These are phyloP conservation scores for Friedmanniomyces simplex DNA, from an alignment of 495 filamentous ascomycete species.

Conservation along the genomic window DNA sequence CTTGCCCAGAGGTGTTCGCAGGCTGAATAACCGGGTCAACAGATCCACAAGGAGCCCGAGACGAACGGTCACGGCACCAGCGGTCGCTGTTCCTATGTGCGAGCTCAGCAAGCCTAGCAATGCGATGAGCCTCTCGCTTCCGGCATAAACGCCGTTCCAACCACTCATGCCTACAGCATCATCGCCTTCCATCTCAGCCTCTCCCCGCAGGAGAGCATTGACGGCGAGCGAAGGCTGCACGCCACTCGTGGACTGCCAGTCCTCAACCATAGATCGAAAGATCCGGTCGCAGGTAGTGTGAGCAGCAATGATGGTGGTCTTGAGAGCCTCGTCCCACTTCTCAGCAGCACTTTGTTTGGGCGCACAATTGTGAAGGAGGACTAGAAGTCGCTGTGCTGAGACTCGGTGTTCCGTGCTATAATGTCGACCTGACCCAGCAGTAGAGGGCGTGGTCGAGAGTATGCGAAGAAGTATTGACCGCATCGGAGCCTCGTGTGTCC, in stretches of 20 bases:
- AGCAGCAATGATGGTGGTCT: slow-evolving; percentile 44
- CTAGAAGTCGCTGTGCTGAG: slow-evolving; percentile 48
- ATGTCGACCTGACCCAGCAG: neutral
- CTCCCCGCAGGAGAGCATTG: slow-evolving; percentile 11
- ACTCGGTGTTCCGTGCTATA: slow-evolving; percentile 25
- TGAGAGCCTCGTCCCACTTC: slow-evolving; percentile 61
- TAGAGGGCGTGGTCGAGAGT: slow-evolving; percentile 45
- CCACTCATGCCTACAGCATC: slow-evolving; percentile 45
- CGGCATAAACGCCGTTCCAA: slow-evolving; percentile 64
- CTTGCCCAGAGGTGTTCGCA: slow-evolving; percentile 34
- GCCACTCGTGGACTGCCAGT: slow-evolving; percentile 57
- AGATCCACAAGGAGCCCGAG: slow-evolving; percentile 57
- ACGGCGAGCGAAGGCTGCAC: slow-evolving; percentile 15
- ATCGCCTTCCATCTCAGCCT: slow-evolving; percentile 33
- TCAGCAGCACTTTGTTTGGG: slow-evolving; percentile 60
- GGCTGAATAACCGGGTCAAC: slow-evolving; percentile 54
- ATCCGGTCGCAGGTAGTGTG: slow-evolving; percentile 63
- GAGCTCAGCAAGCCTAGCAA: slow-evolving; percentile 46
- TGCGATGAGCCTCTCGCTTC: slow-evolving; percentile 54
- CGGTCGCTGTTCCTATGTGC: slow-evolving; percentile 51
- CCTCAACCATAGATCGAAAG: slow-evolving; percentile 65
- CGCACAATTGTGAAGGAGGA: slow-evolving; percentile 62
- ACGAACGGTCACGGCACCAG: slow-evolving; percentile 50
- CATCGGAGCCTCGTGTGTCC: slow-evolving; percentile 61
- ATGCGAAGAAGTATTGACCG: slow-evolving; percentile 45